Evolutionary conservation across 2,329 filamentous ascomycete species (phyloP).

Genomic region (Canariomyces notabilis): DNA sequence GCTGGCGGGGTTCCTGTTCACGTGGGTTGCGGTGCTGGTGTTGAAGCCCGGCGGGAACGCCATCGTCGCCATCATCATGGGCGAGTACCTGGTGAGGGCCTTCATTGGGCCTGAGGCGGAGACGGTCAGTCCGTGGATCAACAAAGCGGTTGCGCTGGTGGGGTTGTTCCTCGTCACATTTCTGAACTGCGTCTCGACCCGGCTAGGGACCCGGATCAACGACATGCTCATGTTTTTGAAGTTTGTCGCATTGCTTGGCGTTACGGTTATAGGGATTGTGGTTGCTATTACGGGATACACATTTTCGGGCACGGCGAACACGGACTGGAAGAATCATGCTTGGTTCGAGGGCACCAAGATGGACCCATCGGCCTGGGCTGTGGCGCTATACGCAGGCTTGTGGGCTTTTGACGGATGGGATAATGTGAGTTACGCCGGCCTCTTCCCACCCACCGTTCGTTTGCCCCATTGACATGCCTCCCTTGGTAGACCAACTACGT

Average conservation of each 20-base stretch:
- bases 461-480: constrained; percentile 27
- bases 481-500: constrained; percentile 91
- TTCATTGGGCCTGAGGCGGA: constrained; percentile 81
- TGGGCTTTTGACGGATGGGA: constrained; percentile 99
- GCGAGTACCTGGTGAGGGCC: constrained; percentile 90
- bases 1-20: constrained; percentile 86
- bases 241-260: constrained; percentile 80
- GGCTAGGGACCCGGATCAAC: constrained; percentile 77
- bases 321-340: constrained; percentile 78
- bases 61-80: constrained; percentile 96
- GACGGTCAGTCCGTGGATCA: constrained; percentile 78
- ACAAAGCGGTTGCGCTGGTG: constrained; percentile 77
- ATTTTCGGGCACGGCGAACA: constrained; percentile 66
- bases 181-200: constrained; percentile 87
- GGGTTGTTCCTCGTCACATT: constrained; percentile 73
- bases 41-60: constrained; percentile 89
- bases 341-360: constrained; percentile 87
- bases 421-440: constrained; percentile 60
- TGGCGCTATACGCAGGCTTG: constrained; percentile 88
- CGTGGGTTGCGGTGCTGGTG: constrained; percentile 91
- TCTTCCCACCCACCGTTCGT: not conserved
- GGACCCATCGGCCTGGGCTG: constrained; percentile 81
- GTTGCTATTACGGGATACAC: constrained; percentile 84
- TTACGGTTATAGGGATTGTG: constrained; percentile 82
- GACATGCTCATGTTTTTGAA: constrained; percentile 97